These are phyloP conservation scores for Cephaloascus fragrans DNA, from an alignment of 805 yeast genomes.

Conservation along the genomic window DNA sequence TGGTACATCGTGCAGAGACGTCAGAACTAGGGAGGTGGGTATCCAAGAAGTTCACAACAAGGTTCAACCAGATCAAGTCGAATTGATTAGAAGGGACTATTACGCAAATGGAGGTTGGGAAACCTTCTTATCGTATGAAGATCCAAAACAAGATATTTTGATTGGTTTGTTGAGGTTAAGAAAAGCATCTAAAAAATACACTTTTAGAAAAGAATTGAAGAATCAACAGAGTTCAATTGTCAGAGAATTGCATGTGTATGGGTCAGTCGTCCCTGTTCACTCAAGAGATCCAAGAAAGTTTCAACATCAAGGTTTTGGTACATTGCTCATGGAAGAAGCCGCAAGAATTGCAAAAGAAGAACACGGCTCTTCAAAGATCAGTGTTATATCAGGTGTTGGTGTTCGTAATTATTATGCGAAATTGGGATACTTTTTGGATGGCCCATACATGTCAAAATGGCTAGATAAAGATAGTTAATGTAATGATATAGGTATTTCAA, in stretches of 20 bases:
- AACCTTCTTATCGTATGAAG: slow-evolving; percentile 91
- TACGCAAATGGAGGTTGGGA: slow-evolving; percentile 99
- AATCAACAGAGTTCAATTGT: slow-evolving; percentile 84
- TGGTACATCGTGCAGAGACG: slow-evolving; percentile 93
- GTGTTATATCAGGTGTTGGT: slow-evolving; percentile 96
- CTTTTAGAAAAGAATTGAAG: slow-evolving; percentile 82
- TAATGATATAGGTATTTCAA: too few relatives aligned
- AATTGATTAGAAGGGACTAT: slow-evolving; percentile 88
- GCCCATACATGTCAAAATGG: slow-evolving; percentile 89
- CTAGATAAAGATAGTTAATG: slow-evolving; percentile 2
- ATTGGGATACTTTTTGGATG: slow-evolving; percentile 86
- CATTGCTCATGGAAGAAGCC: slow-evolving; percentile 96
- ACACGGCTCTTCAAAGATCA: slow-evolving; percentile 83
- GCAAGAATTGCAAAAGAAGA: slow-evolving; percentile 92
- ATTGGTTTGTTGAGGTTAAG: slow-evolving; percentile 86
- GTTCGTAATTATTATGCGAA: slow-evolving; percentile 92
- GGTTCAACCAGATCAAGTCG: slow-evolving; percentile 95
- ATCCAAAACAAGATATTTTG: slow-evolving; percentile 90
- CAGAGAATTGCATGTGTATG: slow-evolving; percentile 95
- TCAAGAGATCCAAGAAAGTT: slow-evolving; percentile 95
- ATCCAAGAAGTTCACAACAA: slow-evolving; percentile 97
- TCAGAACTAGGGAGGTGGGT: slow-evolving; percentile 96
- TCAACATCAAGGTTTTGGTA: slow-evolving; percentile 99
- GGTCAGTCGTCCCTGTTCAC: slow-evolving; percentile 94
- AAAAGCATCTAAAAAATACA: slow-evolving; percentile 79